phyloP scores from a whole-genome alignment of 768 basidiomycete species.

The Krasilnikovozyma curviuscula region DNA sequence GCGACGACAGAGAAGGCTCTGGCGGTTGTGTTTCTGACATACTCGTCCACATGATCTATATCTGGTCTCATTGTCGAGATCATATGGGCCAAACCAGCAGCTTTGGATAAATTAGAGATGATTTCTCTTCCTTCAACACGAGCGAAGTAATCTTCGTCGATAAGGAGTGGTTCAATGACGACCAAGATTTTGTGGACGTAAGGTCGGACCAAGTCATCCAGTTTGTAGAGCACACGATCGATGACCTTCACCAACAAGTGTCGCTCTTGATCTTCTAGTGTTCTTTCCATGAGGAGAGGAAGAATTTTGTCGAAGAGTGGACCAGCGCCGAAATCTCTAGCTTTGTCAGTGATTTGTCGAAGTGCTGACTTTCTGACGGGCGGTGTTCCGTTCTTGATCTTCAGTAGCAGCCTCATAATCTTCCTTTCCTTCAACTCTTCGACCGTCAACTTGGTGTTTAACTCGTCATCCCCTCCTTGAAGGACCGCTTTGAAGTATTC shows the following conservation, averaged over 20 bases:
- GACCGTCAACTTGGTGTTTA: constrained; percentile 75
- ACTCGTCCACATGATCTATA: constrained; percentile 98
- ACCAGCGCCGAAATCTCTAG: constrained; percentile 92
- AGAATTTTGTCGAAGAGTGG: constrained; percentile 97
- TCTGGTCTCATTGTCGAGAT: constrained; percentile 99
- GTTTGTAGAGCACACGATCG: constrained; percentile 93
- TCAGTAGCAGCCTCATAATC: constrained; percentile 90
- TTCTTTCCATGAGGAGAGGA: constrained; percentile 65
- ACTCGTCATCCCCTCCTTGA: constrained; percentile 41
- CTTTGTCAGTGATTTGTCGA: constrained; percentile 96
- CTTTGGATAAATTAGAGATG: constrained; percentile 95
- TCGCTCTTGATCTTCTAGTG: constrained; percentile 93
- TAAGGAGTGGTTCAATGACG: constrained; percentile 94
- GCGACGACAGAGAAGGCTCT: constrained; percentile 95
- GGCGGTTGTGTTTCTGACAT: constrained; percentile 96
- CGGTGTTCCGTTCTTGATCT: constrained; percentile 98
- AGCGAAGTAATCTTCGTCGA: constrained; percentile 67
- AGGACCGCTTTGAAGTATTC: constrained; percentile 89
- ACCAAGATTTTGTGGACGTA: constrained; percentile 99
- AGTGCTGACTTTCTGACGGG: constrained; percentile 95
- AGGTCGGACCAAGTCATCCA: constrained; percentile 93
- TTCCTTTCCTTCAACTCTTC: constrained; percentile 99
- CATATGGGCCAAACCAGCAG: constrained; percentile 98
- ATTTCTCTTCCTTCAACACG: constrained; percentile 98
- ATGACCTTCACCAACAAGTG: constrained; percentile 98